Evolutionary conservation across 2,329 filamentous ascomycete genomes (phyloP).

Genomic region (Metarhizium sp.): DNA sequence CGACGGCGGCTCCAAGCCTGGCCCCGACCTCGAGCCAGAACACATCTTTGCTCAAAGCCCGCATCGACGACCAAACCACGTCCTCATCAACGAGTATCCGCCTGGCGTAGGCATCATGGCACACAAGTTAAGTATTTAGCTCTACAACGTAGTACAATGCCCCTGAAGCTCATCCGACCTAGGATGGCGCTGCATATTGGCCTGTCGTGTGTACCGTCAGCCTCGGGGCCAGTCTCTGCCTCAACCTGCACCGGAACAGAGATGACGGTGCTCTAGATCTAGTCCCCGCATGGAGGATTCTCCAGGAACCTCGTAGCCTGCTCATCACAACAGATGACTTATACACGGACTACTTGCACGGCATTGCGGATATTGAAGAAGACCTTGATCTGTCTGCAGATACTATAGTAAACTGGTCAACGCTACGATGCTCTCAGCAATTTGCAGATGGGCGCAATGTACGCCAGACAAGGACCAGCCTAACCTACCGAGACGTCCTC

Average conservation of each 20-base stretch:
- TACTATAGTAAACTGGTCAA: slow-evolving; percentile 63
- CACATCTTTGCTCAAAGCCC: slow-evolving; percentile 55
- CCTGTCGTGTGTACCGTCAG: slow-evolving; percentile 87
- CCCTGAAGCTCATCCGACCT: slow-evolving; percentile 22
- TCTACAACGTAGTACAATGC: slow-evolving; percentile 3
- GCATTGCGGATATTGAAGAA: slow-evolving; percentile 55
- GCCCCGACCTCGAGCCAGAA: slow-evolving; percentile 1
- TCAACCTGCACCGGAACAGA: slow-evolving; percentile 64
- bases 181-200: slow-evolving; percentile 77
- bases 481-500: slow-evolving; percentile 80
- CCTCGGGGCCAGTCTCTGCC: slow-evolving; percentile 65
- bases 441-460: slow-evolving; percentile 44
- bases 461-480: slow-evolving; percentile 55
- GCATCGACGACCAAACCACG: slow-evolving; percentile 75
- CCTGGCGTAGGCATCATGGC: slow-evolving; percentile 93
- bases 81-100: slow-evolving; percentile 86
- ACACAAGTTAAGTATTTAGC: slow-evolving; percentile 53
- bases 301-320: slow-evolving; percentile 78
- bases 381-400: slow-evolving; percentile 55
- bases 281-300: slow-evolving; percentile 45
- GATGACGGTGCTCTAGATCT: slow-evolving; percentile 48
- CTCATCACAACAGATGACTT: slow-evolving; percentile 61
- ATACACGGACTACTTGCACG: slow-evolving; percentile 65
- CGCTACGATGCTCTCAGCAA: slow-evolving; percentile 42
- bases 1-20: not conserved